Conservation (phyloP, 257 asterid genomes). For the Marsdenia floribunda region DNA sequence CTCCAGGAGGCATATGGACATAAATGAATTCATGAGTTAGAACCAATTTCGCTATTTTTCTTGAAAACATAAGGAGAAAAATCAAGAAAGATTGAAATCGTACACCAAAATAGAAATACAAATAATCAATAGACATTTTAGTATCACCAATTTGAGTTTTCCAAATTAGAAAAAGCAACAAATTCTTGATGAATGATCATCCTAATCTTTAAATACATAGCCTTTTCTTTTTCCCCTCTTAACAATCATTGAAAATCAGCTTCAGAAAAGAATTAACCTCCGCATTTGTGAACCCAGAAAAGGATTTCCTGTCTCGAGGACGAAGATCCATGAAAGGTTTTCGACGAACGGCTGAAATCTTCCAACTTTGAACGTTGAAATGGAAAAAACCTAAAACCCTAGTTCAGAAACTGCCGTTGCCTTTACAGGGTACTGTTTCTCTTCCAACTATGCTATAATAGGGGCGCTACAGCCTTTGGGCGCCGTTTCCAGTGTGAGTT, state of each 20-base stretch:
- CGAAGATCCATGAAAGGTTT: constrained; percentile 30
- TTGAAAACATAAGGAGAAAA: not conserved
- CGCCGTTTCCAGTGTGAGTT: too few species aligned
- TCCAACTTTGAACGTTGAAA: not conserved
- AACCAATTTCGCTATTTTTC: not conserved
- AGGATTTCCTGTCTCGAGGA: constrained; percentile 43
- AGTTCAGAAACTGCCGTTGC: not conserved
- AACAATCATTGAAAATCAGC: not conserved
- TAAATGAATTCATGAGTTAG: not conserved
- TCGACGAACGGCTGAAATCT: not conserved
- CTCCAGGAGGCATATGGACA: not conserved
- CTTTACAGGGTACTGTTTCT: too few species aligned
- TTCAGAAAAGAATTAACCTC: constrained; percentile 41
- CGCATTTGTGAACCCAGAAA: constrained; percentile 55
- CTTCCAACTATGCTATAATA: too few species aligned
- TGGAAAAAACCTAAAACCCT: constrained; percentile 12
- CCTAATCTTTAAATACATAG: not conserved
- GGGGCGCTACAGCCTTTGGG: too few species aligned
- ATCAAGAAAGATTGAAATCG: not conserved
- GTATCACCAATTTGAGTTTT: not conserved
- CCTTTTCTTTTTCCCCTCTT: not conserved
- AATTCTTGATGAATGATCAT: not conserved
- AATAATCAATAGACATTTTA: not conserved
- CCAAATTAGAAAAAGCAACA: not conserved
- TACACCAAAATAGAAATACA: not conserved